These are phyloP conservation scores for Claviceps sorghi DNA, from an alignment of 2,329 filamentous ascomycete species.

Conservation along the genomic window DNA sequence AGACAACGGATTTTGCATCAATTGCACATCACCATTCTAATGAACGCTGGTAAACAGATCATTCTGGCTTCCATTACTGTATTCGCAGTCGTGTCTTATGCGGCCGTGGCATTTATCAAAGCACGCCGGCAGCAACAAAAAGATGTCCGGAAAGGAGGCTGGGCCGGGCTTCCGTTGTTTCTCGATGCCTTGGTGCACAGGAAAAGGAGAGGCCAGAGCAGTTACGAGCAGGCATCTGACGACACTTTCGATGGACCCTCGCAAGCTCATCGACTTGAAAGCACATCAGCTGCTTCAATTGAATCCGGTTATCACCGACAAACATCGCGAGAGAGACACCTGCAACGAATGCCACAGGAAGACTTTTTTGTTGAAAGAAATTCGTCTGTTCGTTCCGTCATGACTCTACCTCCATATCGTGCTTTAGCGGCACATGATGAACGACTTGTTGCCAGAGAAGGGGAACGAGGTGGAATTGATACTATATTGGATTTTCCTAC, in stretches of 20 bases:
- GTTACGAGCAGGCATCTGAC: conserved; percentile 19
- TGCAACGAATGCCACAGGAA: conserved; percentile 15
- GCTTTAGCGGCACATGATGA: conserved; percentile 59
- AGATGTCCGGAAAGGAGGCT: background rate
- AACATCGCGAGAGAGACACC: background rate
- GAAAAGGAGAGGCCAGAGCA: conserved; percentile 6
- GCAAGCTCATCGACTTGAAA: conserved; percentile 14
- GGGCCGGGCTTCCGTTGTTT: background rate
- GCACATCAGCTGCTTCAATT: conserved; percentile 3
- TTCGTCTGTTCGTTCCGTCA: conserved; percentile 79
- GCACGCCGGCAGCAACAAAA: background rate
- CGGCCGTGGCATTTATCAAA: background rate
- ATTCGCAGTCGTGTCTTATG: background rate
- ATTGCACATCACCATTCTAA: background rate
- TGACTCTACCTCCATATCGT: conserved; percentile 81
- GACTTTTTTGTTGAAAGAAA: conserved; percentile 53
- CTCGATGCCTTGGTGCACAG: conserved; percentile 7
- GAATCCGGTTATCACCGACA: background rate
- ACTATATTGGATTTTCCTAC: conserved; percentile 76
- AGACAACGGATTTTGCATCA: background rate
- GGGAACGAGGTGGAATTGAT: conserved; percentile 84
- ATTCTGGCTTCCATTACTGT: background rate
- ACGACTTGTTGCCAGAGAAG: conserved; percentile 72
- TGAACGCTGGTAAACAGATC: background rate
- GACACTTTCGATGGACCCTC: conserved; percentile 13